Evolutionary conservation across 139 green algal species (phyloP).

Genomic region (Chlorella sp.): DNA sequence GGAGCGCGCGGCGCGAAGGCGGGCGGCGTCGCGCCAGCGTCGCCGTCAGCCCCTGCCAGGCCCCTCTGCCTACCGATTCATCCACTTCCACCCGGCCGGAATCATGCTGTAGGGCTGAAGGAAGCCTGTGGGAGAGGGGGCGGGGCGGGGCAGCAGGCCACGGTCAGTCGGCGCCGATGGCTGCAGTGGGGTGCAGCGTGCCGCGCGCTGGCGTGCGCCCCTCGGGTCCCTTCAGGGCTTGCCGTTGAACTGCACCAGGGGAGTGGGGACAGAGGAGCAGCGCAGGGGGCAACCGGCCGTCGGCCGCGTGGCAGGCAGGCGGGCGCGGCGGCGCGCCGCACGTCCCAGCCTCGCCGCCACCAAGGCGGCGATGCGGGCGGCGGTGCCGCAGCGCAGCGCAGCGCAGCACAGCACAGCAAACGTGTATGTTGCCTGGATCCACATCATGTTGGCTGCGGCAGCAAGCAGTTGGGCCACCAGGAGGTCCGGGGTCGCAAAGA

Average conservation of each 20-base stretch:
- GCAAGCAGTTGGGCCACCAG: slow-evolving; percentile 15
- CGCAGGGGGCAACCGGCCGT: neutral
- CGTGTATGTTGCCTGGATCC: slow-evolving; percentile 1
- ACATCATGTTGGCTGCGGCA: slow-evolving; percentile 48
- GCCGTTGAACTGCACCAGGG: neutral
- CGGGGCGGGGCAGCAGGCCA: neutral
- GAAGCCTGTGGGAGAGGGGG: neutral
- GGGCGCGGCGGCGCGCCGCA: neutral
- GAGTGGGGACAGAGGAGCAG: neutral
- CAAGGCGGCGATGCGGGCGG: too few species aligned
- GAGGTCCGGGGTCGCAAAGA: slow-evolving; percentile 23
- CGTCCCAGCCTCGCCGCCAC: too few species aligned
- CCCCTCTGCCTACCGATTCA: too few species aligned
- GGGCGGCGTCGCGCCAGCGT: too few species aligned
- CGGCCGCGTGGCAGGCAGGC: neutral
- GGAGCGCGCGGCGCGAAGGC: too few species aligned
- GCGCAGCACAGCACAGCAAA: too few species aligned
- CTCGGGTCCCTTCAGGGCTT: neutral
- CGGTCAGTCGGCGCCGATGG: neutral
- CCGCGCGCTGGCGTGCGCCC: neutral
- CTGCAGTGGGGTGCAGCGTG: neutral
- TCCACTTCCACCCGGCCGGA: neutral
- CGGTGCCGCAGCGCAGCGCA: too few species aligned
- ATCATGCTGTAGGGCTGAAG: neutral
- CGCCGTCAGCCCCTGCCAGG: too few species aligned